Conservation (phyloP, 2,329 filamentous ascomycete species). For the Phyllosticta citribraziliensis region DNA sequence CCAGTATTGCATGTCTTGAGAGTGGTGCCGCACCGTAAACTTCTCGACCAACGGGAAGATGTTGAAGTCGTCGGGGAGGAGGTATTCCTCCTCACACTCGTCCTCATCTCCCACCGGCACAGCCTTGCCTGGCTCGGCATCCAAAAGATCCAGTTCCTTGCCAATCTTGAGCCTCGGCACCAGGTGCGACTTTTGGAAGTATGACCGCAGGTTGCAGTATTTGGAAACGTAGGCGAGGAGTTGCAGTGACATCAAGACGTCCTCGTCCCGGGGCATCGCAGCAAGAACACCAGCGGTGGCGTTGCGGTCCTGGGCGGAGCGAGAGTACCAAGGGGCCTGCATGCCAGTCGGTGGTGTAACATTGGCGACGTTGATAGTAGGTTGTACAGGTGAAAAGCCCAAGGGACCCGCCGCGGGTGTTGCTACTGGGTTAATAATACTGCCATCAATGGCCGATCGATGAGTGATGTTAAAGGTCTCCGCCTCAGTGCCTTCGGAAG, state of each 20-base stretch:
- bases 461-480: conserved; percentile 94
- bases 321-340: conserved; percentile 61
- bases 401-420: conserved; percentile 59
- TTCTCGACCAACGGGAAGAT: conserved; percentile 98
- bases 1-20: conserved; percentile 99
- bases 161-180: conserved; percentile 88
- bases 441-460: conserved; percentile 72
- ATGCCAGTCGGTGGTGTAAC: conserved; percentile 63
- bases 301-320: conserved; percentile 69
- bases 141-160: conserved; percentile 64
- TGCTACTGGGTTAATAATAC: conserved; percentile 62
- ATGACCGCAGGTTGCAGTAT: conserved; percentile 90
- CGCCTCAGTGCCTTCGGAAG: conserved; percentile 75
- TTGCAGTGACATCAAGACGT: conserved; percentile 96
- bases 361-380: conserved; percentile 55
- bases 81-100: conserved; percentile 74
- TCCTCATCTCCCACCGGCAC: conserved; percentile 37
- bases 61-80: conserved; percentile 90
- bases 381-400: conserved; percentile 64
- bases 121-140: conserved; percentile 46
- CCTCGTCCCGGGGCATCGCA: conserved; percentile 91
- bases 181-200: conserved; percentile 90
- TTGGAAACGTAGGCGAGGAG: conserved; percentile 96
- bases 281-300: conserved; percentile 64
- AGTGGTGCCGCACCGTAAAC: conserved; percentile 91